Base-by-base conservation (phyloP, 116 monocot species). In the Iris pallida region DNA sequence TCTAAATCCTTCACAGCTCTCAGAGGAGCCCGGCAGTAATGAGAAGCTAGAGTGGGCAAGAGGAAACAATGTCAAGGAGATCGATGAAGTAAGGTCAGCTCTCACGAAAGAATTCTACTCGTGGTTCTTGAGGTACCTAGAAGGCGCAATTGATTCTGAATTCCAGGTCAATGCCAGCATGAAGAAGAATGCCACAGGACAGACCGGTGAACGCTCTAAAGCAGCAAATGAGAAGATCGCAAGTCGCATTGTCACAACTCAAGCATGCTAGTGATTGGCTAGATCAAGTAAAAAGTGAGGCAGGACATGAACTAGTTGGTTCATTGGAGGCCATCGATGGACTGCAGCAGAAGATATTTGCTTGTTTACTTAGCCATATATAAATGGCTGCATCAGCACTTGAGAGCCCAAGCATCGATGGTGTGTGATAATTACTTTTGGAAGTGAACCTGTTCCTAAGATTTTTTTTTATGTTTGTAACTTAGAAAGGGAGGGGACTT, bases 111-210 rank as follows among this genome's bases (percentile, higher is more conserved):
- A 96, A 73, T 78, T 86, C 11, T 77, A 61, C 54, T 59, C 81
- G 56, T 96, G 96, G 96, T 96, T 96, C 69, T 57, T 92, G 30
- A 76, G 70, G 45, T 96, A 87, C 76, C 73, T 96, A 68, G 84
- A 96, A 58, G 59, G 47, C 13, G 76, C 83, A 48, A 79, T 95
- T 9, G 67, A 67, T 30, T 7, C 70, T 42, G 92, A 87, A 13
- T 89, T 91, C 60, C 71, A 76, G 54, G 63, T 71, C 16, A 75
- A 83, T 61, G 20, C 20, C 13, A 57, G 49, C 65, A 40, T 11
- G 3, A 87, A 78, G 61, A 85, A 80, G 43, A 61, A 16, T 5
- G 49, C 45, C 5, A 86, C 76, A 59, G 76, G 80, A 10, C 20
- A 67, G 18, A 9, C 5, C 11, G 65, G 59, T 46, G 68, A 53